Conservation (phyloP, 805 yeast species). For the Cyberlindnera suaveolens region DNA sequence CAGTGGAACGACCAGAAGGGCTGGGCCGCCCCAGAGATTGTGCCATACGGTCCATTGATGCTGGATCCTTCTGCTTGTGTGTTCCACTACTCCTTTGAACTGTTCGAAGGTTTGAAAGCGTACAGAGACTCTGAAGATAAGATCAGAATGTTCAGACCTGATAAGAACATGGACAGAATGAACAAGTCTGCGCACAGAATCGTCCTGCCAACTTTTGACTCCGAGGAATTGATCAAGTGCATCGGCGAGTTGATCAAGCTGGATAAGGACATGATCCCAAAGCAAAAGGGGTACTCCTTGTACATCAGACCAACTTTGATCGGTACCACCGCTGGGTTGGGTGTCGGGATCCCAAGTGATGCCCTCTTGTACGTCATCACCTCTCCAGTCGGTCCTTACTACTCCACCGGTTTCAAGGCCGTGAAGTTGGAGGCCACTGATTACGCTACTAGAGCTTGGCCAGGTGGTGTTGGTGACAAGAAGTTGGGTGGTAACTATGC, state of each 20-base stretch:
- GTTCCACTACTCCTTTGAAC: constrained; percentile 90
- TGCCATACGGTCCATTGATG: constrained; percentile 70
- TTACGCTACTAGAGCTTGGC: constrained; percentile 97
- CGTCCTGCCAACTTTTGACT: constrained; percentile 81
- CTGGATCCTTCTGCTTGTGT: constrained; percentile 89
- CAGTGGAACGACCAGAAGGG: constrained; percentile 77
- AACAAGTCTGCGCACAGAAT: constrained; percentile 84
- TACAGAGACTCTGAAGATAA: constrained; percentile 59
- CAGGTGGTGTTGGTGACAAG: constrained; percentile 96
- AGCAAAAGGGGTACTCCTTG: constrained; percentile 82
- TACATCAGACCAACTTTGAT: constrained; percentile 93
- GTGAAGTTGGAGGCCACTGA: constrained; percentile 92
- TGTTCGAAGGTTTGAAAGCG: constrained; percentile 95
- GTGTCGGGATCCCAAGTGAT: constrained; percentile 75
- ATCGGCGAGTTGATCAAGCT: constrained; percentile 69
- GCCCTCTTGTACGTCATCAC: constrained; percentile 84
- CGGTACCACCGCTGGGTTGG: constrained; percentile 85
- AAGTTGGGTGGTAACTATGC: constrained; percentile 98
- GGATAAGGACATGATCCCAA: constrained; percentile 77
- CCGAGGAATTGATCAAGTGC: constrained; percentile 66
- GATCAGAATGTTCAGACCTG: constrained; percentile 83
- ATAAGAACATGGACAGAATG: constrained; percentile 88
- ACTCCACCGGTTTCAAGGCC: constrained; percentile 92
- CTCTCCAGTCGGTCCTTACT: constrained; percentile 97
- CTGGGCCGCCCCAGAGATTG: constrained; percentile 86